Evolutionary conservation across 345 rosid genomes (phyloP), one percentile per base, ranked within the genome.

Genomic region (Punica granatum): DNA sequence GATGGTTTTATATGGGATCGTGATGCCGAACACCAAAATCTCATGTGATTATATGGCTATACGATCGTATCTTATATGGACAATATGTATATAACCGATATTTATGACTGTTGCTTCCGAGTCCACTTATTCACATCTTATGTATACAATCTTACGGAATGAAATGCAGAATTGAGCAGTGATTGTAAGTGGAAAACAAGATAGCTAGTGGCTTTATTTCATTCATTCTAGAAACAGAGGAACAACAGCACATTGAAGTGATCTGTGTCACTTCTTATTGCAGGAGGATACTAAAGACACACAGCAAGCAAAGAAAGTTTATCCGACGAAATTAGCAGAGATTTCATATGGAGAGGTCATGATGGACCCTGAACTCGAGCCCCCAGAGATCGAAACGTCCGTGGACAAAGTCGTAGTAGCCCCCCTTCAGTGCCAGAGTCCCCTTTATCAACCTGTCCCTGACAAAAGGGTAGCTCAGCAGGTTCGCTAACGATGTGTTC

Each of bases 391-490:
- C 90, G 72, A 93, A 90, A 34, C 77, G 60, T 66, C 97, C 97
- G 35, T 84, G 79, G 7, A 90, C 46, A 67, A 93, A 93, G 69
- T 93, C 97, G 66, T 88, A 93, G 85, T 93, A 80, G 34, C 96
- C 98, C 33, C 96, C 98, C 74, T 86, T 88, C 70, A 93, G 71
- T 32, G 86, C 63, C n/a, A 93, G 88, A 12, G 97, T 88, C 67
- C 86, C 87, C 25, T 83, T 89, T 73, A 77, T 88, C 75, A 93
- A 67, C 3, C 94, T 96, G 23, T 89, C 82, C 74, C 96, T 87
- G 82, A 93, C 98, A 82, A 93, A 93, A 48, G 98, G 98, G 64
- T 93, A 93, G 0, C 89, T 87, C 34, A 93, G 87, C 73, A 93
- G 68, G 77, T 93, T 84, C 65, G 83, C 96, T 32, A 93, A 81